Conservation (phyloP, 2,329 filamentous ascomycete genomes). For the Pestalotiopsis sp. region DNA sequence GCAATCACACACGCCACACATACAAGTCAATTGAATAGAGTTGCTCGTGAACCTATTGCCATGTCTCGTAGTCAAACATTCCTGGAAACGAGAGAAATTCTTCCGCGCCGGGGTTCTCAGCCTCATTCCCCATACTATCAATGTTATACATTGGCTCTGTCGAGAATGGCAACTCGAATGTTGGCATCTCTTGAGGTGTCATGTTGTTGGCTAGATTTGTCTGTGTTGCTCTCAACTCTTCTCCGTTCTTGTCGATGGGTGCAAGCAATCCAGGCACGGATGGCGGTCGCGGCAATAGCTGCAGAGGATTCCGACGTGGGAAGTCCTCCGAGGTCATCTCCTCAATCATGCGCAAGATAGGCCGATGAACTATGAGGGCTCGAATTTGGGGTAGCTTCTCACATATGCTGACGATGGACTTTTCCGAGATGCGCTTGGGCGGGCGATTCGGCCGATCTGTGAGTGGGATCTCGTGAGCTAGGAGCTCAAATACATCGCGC, state of each 20-base stretch:
- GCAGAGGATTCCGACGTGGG: not conserved
- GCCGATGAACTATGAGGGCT: constrained; percentile 20
- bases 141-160: not conserved
- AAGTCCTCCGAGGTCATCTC: constrained; percentile 20
- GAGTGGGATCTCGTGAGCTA: constrained; percentile 27
- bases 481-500: constrained; percentile 36
- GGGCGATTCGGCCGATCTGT: constrained; percentile 14
- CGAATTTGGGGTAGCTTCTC: constrained; percentile 6
- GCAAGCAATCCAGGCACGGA: constrained; percentile 2
- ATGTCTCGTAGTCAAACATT: constrained; percentile 3
- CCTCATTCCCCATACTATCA: not conserved
- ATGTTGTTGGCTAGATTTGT: not conserved
- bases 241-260: not conserved
- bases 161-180: constrained; percentile 6
- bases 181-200: not conserved
- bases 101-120: not conserved
- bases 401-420: not conserved
- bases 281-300: not conserved
- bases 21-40: not conserved
- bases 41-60: not conserved
- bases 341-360: constrained; percentile 21
- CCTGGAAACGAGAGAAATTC: not conserved
- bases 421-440: constrained; percentile 12
- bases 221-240: not conserved
- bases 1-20: not conserved